These are phyloP conservation scores for Begonia peltatifolia DNA, from an alignment of 306 rosid genomes.

Conservation along the genomic window DNA sequence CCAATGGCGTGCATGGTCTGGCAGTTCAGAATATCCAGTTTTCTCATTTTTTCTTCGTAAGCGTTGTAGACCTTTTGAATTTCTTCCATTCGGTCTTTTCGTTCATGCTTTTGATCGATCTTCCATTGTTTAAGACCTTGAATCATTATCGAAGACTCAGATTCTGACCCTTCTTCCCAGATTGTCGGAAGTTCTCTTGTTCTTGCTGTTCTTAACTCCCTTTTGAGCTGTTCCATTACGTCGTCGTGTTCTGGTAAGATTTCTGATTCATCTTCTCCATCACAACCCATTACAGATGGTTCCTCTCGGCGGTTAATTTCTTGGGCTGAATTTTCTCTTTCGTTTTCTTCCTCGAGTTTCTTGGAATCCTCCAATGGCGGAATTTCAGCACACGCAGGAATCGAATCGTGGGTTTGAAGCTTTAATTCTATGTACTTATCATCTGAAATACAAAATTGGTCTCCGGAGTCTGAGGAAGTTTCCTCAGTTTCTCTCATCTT, in stretches of 20 bases:
- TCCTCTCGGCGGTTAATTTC: slow-evolving; percentile 14
- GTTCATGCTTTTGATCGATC: slow-evolving; percentile 37
- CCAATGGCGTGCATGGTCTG: slow-evolving; percentile 87
- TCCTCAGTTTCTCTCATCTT: background rate
- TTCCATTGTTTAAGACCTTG: slow-evolving; percentile 32
- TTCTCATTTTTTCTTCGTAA: slow-evolving; percentile 64
- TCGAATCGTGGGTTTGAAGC: background rate
- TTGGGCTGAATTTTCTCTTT: background rate
- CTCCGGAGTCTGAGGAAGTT: background rate
- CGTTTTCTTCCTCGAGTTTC: background rate
- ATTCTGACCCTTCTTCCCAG: slow-evolving; percentile 40
- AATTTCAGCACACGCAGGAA: background rate
- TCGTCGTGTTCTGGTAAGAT: slow-evolving; percentile 58
- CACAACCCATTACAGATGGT: slow-evolving; percentile 12
- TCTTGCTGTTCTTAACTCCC: slow-evolving; percentile 54
- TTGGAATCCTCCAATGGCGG: background rate
- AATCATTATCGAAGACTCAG: slow-evolving; percentile 13
- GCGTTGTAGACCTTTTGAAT: slow-evolving; percentile 39
- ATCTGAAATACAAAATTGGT: background rate
- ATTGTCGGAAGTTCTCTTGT: slow-evolving; percentile 71
- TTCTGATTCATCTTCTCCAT: slow-evolving; percentile 21
- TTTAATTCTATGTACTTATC: background rate
- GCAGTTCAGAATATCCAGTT: slow-evolving; percentile 66
- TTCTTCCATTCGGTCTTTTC: slow-evolving; percentile 43
- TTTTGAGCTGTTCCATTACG: slow-evolving; percentile 52